Percentiles rank a stretch among this genome's conserved stretches.
These are phyloP conservation scores for Prunus kanzakura DNA, from an alignment of 306 rosid genomes.

Conservation along the genomic window DNA sequence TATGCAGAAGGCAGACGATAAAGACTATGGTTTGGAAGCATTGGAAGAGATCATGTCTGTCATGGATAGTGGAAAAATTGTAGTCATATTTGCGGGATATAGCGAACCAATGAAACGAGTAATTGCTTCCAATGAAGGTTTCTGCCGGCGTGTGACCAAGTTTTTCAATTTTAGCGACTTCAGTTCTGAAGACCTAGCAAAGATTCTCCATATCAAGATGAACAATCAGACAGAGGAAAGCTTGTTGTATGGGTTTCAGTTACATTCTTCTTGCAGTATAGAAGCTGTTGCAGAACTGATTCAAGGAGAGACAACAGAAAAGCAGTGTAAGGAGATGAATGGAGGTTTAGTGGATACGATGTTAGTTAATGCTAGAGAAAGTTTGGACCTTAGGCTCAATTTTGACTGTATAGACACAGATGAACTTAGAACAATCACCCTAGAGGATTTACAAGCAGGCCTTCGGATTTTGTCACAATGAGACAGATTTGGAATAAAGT, in stretches of 20 bases:
- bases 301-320: constrained; percentile 58
- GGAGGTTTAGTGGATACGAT: constrained; percentile 81
- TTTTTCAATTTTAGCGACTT: constrained; percentile 83
- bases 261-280: constrained; percentile 62
- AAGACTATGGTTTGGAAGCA: constrained; percentile 96
- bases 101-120: constrained; percentile 91
- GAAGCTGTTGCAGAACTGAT: constrained; percentile 63
- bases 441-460: constrained; percentile 80
- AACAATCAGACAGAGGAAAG: constrained; percentile 56
- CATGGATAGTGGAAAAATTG: constrained; percentile 92
- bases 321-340: constrained; percentile 76
- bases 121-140: constrained; percentile 87
- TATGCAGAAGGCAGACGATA: constrained; percentile 88
- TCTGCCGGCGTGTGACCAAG: constrained; percentile 92
- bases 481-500: not conserved
- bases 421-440: constrained; percentile 71
- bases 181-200: constrained; percentile 67
- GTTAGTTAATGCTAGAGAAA: constrained; percentile 86
- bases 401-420: constrained; percentile 86
- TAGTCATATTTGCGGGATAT: constrained; percentile 93
- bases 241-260: constrained; percentile 76
- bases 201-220: constrained; percentile 86
- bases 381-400: constrained; percentile 79
- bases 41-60: constrained; percentile 98
- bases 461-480: constrained; percentile 50